These are phyloP conservation scores for Podochytrium sp. DNA, from an alignment of 192 early-diverging fungal genomes.

Conservation along the genomic window DNA sequence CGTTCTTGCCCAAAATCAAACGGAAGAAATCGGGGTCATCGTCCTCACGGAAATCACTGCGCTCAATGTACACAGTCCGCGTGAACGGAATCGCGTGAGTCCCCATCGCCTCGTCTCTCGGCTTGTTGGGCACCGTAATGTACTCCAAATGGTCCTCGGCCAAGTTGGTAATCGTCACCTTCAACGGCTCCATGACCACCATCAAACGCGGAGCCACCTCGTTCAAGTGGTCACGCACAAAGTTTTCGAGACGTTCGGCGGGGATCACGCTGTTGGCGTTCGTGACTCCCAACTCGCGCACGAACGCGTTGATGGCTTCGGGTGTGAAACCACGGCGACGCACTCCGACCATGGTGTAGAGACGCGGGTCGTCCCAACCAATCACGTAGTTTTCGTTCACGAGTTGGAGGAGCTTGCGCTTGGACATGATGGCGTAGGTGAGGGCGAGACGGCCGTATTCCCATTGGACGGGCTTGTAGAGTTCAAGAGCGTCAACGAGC, in stretches of 20 bases:
- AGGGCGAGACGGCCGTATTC: slow-evolving; percentile 96
- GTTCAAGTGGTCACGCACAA: slow-evolving; percentile 93
- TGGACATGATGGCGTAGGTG: slow-evolving; percentile 94
- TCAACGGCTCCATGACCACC: slow-evolving; percentile 86
- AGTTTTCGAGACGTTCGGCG: slow-evolving; percentile 88
- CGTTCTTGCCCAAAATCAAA: slow-evolving; percentile 89
- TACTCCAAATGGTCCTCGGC: slow-evolving; percentile 80
- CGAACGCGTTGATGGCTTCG: slow-evolving; percentile 97
- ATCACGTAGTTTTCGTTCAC: slow-evolving; percentile 76
- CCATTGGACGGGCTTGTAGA: slow-evolving; percentile 99
- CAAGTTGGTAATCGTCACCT: slow-evolving; percentile 88
- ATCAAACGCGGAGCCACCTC: slow-evolving; percentile 91
- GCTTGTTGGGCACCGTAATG: slow-evolving; percentile 87
- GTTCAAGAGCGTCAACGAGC: slow-evolving; percentile 95
- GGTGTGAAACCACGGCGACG: slow-evolving; percentile 97
- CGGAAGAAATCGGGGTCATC: slow-evolving; percentile 97
- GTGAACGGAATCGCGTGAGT: slow-evolving; percentile 89
- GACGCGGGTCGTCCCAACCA: slow-evolving; percentile 96
- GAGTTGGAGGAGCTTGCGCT: slow-evolving; percentile 95
- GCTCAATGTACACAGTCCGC: slow-evolving; percentile 91
- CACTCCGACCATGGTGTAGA: slow-evolving; percentile 94
- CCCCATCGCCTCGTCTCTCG: slow-evolving; percentile 84
- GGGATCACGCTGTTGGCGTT: slow-evolving; percentile 81
- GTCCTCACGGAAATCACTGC: slow-evolving; percentile 86
- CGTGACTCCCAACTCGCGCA: slow-evolving; percentile 91